Percentiles rank a stretch among this genome's conserved stretches.
Evolutionary conservation across 257 asterid species (phyloP).

Genomic region (Solanum chiquidenum): DNA sequence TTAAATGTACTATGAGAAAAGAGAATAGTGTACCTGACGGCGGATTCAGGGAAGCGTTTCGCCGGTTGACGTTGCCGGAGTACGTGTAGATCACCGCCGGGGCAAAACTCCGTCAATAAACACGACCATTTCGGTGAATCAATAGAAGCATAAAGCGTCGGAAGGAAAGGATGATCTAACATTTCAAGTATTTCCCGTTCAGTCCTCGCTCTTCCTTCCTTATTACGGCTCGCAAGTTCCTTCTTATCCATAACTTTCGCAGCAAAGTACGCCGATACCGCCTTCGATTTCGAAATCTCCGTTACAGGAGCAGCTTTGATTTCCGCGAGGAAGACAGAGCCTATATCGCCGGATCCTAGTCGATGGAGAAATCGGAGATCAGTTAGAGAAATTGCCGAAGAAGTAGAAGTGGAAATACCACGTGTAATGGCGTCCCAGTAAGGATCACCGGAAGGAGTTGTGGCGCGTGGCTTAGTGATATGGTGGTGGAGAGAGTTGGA

Average conservation of each 20-base stretch:
- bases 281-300: neutral
- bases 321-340: conserved; percentile 83
- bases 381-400: conserved; percentile 41
- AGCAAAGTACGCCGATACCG: conserved; percentile 46
- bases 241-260: conserved; percentile 88
- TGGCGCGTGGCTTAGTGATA: conserved; percentile 28
- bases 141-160: conserved; percentile 67
- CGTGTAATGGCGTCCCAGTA: conserved; percentile 67
- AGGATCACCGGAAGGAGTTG: conserved; percentile 63
- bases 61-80: conserved; percentile 94
- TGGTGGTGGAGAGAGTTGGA: conserved; percentile 7
- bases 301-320: conserved; percentile 36
- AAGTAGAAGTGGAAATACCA: conserved; percentile 7
- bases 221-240: conserved; percentile 72
- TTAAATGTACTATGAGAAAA: neutral
- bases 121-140: conserved; percentile 91
- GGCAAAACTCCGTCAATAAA: conserved; percentile 79
- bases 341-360: conserved; percentile 91
- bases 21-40: conserved; percentile 55
- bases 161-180: conserved; percentile 87
- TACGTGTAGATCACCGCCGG: conserved; percentile 96
- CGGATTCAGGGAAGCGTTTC: conserved; percentile 78
- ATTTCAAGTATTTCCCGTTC: conserved; percentile 79
- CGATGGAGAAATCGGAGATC: conserved; percentile 90
- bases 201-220: conserved; percentile 81